Conservation (phyloP, 2,329 filamentous ascomycete genomes). For the Microsporum canis region DNA sequence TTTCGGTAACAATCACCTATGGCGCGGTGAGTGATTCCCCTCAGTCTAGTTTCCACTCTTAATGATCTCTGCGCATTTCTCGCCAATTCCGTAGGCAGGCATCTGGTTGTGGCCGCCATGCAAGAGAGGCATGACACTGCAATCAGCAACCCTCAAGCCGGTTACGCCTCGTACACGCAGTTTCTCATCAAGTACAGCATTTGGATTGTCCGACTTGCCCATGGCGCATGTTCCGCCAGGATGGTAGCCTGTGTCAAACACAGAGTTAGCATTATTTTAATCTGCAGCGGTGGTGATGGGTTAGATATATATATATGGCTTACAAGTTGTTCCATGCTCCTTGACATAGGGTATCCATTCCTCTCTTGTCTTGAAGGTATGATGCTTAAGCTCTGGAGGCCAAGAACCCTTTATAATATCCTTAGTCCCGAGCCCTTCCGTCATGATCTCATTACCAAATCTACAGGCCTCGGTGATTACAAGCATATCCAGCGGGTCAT, state of each 20-base stretch:
- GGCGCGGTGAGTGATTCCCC: not conserved
- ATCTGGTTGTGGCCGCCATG: slow-evolving; percentile 41
- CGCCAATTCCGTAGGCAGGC: slow-evolving; percentile 43
- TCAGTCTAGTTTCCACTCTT: not conserved
- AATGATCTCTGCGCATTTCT: slow-evolving; percentile 50
- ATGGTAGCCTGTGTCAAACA: slow-evolving; percentile 25
- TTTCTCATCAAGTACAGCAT: slow-evolving; percentile 25
- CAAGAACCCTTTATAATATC: slow-evolving; percentile 50
- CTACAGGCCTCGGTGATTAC: slow-evolving; percentile 49
- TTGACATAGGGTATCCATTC: slow-evolving; percentile 49
- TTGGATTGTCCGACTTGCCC: slow-evolving; percentile 22
- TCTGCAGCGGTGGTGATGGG: slow-evolving; percentile 5
- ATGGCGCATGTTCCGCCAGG: slow-evolving; percentile 28
- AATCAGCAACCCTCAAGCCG: slow-evolving; percentile 48
- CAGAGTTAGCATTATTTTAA: no score
- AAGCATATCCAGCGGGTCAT: slow-evolving; percentile 46
- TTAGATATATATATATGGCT: slow-evolving; percentile 39
- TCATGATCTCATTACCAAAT: slow-evolving; percentile 50
- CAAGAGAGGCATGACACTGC: slow-evolving; percentile 43
- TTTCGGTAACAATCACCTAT: not conserved
- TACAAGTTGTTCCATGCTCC: slow-evolving; percentile 50
- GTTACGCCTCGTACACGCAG: slow-evolving; percentile 41
- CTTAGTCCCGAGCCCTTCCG: slow-evolving; percentile 46
- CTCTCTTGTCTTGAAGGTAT: slow-evolving; percentile 43
- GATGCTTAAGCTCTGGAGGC: slow-evolving; percentile 43